These are phyloP conservation scores for Dalbergia oliveri DNA, from an alignment of 306 rosid species.

Conservation along the genomic window DNA sequence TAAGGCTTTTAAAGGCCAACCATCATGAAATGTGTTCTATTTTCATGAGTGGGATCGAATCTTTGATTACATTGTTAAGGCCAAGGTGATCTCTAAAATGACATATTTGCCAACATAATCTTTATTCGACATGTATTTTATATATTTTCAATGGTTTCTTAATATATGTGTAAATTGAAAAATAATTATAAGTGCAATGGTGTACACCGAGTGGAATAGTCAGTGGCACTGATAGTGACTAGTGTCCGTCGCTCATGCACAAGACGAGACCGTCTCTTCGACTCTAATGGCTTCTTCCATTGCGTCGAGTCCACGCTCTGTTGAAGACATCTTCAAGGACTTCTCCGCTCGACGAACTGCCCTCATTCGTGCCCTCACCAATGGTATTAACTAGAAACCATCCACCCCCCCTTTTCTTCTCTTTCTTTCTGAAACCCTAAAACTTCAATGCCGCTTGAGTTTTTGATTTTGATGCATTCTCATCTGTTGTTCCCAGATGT, in stretches of 20 bases:
- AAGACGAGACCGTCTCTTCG: not conserved
- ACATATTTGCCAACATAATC: too few relatives aligned
- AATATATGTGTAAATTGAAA: too few relatives aligned
- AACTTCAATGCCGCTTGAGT: not conserved
- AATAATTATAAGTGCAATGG: too few relatives aligned
- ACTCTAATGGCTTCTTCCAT: constrained; percentile 44
- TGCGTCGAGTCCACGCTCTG: constrained; percentile 58
- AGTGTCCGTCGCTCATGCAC: not conserved
- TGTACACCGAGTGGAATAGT: too few relatives aligned
- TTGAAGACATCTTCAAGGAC: constrained; percentile 76
- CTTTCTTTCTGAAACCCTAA: not conserved
- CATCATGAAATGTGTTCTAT: too few relatives aligned
- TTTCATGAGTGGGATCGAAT: too few relatives aligned
- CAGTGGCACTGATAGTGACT: too few relatives aligned
- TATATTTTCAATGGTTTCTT: too few relatives aligned
- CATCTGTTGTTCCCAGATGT: constrained; percentile 53
- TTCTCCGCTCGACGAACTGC: constrained; percentile 63
- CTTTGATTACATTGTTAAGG: too few relatives aligned
- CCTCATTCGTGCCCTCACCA: constrained; percentile 60
- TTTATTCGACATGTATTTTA: too few relatives aligned
- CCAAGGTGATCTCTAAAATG: too few relatives aligned
- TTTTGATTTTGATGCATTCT: constrained; percentile 18
- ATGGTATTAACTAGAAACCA: constrained; percentile 40
- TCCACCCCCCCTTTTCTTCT: not conserved
- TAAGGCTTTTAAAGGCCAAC: too few relatives aligned